These are phyloP conservation scores for Phaffia tasmanica DNA, from an alignment of 768 basidiomycete genomes.

Conservation along the genomic window DNA sequence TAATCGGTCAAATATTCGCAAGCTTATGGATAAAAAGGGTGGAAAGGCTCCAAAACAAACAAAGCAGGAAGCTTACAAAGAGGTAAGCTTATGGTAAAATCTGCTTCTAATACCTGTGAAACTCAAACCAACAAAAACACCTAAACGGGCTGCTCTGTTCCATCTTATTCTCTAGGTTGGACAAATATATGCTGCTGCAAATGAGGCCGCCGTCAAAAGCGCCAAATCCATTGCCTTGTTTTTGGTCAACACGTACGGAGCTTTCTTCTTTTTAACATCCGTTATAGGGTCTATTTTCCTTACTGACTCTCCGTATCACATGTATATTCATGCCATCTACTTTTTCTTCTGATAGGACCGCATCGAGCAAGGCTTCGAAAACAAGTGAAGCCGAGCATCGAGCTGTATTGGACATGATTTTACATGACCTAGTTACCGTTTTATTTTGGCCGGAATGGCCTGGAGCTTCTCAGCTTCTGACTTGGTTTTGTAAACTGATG, in stretches of 20 bases:
- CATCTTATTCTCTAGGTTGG: constrained; percentile 24
- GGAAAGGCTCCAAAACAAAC: constrained; percentile 36
- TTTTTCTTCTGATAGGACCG: constrained; percentile 46
- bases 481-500: constrained; percentile 74
- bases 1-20: not conserved
- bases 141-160: not conserved
- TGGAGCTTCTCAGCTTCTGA: constrained; percentile 68
- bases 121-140: not conserved
- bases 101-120: not conserved
- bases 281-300: not conserved
- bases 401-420: constrained; percentile 77
- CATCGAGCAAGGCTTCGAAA: constrained; percentile 62
- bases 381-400: constrained; percentile 92
- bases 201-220: constrained; percentile 13
- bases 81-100: too few relatives aligned
- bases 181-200: constrained; percentile 1
- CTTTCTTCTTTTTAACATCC: not conserved
- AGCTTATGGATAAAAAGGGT: constrained; percentile 21
- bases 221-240: constrained; percentile 23
- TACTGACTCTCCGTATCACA: not conserved
- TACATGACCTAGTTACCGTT: constrained; percentile 75
- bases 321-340: not conserved
- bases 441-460: constrained; percentile 98
- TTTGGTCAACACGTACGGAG: constrained; percentile 16
- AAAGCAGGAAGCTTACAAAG: constrained; percentile 7